Conservation (phyloP, 495 filamentous ascomycete species). For the Lepidopterella palustris region DNA sequence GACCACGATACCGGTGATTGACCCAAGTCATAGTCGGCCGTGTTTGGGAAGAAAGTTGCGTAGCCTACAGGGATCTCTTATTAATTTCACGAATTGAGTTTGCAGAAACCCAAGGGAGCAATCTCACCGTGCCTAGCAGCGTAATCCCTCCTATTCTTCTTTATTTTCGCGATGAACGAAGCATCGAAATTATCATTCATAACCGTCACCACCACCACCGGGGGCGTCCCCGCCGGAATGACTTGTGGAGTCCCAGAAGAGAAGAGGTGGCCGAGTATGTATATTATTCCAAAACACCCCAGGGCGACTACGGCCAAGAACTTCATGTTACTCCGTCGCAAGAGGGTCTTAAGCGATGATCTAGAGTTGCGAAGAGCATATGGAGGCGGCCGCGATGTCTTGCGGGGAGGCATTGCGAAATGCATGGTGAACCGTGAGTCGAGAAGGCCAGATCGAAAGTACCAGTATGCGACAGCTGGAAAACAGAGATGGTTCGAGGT, state of each 20-base stretch:
- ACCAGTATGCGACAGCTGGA: too few species aligned
- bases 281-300: slow-evolving; percentile 53
- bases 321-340: slow-evolving; percentile 64
- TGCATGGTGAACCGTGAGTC: slow-evolving; percentile 56
- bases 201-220: slow-evolving; percentile 81
- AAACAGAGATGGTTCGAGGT: not conserved
- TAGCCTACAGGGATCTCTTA: slow-evolving; percentile 56
- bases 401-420: slow-evolving; percentile 81
- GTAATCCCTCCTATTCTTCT: slow-evolving; percentile 78
- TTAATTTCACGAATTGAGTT: slow-evolving; percentile 3
- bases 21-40: slow-evolving; percentile 68
- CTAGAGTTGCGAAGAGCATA: slow-evolving; percentile 51
- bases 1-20: slow-evolving; percentile 67
- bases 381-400: slow-evolving; percentile 62
- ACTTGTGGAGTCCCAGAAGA: slow-evolving; percentile 30
- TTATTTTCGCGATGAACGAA: slow-evolving; percentile 61
- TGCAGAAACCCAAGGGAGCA: not conserved
- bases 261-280: slow-evolving; percentile 51
- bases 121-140: slow-evolving; percentile 78
- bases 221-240: slow-evolving; percentile 62
- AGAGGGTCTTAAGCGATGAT: slow-evolving; percentile 41
- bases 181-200: slow-evolving; percentile 59
- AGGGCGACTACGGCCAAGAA: slow-evolving; percentile 52
- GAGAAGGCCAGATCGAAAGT: slow-evolving; percentile 13
- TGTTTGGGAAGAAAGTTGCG: slow-evolving; percentile 70